Evolutionary conservation across 192 early-diverging fungal species (phyloP).

Genomic region (Neocallimastix lanati): DNA sequence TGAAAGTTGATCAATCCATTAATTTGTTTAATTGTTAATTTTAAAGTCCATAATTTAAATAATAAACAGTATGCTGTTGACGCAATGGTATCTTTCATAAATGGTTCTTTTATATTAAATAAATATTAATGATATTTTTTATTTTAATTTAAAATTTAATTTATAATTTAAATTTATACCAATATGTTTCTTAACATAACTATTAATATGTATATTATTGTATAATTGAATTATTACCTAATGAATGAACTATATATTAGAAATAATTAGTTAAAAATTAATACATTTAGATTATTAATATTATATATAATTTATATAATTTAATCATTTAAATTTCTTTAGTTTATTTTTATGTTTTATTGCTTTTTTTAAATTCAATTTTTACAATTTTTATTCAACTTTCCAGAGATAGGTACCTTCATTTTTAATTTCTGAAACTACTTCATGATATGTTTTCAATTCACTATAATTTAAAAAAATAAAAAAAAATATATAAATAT

Average conservation of each 20-base stretch:
- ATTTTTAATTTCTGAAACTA: conserved; percentile 53
- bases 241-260: conserved; percentile 4
- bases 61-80: conserved; percentile 68
- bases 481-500: too few species aligned
- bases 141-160: conserved; percentile 3
- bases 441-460: conserved; percentile 56
- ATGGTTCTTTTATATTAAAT: conserved; percentile 34
- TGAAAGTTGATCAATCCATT: conserved; percentile 51
- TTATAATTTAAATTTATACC: background rate
- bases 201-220: too few species aligned
- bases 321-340: too few species aligned
- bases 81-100: conserved; percentile 54
- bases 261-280: too few species aligned
- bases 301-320: too few species aligned
- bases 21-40: conserved; percentile 57
- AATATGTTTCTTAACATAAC: background rate
- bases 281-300: too few species aligned
- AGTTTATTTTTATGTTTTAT: too few species aligned
- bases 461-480: conserved; percentile 16
- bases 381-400: too few species aligned
- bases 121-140: conserved; percentile 6
- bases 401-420: too few species aligned
- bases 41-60: conserved; percentile 66
- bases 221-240: background rate
- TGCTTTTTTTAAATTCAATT: too few species aligned